These are phyloP conservation scores for Heterococcus sp. DNA, from an alignment of 108 stramenopile species.

Conservation along the genomic window DNA sequence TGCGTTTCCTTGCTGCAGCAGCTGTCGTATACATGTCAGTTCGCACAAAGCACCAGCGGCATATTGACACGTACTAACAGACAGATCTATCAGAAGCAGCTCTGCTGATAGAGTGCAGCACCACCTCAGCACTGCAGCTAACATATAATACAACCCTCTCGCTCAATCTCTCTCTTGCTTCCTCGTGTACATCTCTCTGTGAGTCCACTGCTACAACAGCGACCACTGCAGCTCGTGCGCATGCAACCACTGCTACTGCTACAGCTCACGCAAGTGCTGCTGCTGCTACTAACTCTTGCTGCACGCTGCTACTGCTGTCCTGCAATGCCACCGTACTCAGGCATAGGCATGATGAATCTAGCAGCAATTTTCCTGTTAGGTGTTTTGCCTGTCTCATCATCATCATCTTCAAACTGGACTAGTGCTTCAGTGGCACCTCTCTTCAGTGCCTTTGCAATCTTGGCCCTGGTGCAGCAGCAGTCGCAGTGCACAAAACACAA, in stretches of 20 bases:
- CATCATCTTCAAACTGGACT: constrained; percentile 11
- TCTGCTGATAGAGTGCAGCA: no score
- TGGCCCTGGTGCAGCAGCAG: background rate
- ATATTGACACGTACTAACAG: no score
- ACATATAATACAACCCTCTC: no score
- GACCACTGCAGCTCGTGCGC: background rate
- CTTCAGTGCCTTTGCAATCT: background rate
- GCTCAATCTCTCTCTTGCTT: no score
- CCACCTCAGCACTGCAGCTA: no score
- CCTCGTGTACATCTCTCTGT: no score
- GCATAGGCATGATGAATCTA: background rate
- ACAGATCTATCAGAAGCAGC: no score
- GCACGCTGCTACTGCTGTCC: background rate
- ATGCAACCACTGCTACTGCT: background rate
- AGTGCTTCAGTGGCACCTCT: background rate
- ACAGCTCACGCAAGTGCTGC: background rate
- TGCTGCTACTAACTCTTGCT: background rate
- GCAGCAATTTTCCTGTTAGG: background rate
- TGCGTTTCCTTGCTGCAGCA: no score
- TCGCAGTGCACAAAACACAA: background rate
- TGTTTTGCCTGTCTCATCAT: constrained; percentile 3
- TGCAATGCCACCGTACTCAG: background rate
- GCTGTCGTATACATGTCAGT: no score
- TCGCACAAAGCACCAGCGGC: no score
- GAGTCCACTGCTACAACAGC: background rate